These are phyloP conservation scores for Amoebophrya sp. DNA, from an alignment of 169 alveolate genomes.

Conservation along the genomic window DNA sequence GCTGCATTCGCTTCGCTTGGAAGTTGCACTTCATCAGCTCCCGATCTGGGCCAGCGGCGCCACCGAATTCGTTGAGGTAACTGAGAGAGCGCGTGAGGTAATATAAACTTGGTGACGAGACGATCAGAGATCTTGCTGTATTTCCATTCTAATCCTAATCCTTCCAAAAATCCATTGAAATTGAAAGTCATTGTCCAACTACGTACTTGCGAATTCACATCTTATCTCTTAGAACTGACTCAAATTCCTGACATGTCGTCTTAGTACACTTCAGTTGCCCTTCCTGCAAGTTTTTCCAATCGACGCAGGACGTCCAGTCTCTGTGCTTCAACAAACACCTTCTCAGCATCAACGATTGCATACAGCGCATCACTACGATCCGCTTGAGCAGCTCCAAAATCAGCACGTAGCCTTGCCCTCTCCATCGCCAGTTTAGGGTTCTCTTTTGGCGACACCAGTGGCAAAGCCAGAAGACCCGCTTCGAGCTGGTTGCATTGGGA, in stretches of 20 bases:
- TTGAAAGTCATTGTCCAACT: too few relatives aligned
- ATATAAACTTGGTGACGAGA: too few relatives aligned
- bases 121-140: too few relatives aligned
- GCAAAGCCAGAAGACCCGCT: neutral
- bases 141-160: too few relatives aligned
- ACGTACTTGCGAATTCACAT: too few relatives aligned
- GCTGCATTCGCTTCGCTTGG: neutral
- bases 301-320: neutral
- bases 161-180: too few relatives aligned
- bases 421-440: neutral
- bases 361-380: neutral
- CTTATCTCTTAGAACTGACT: too few relatives aligned
- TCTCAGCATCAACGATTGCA: neutral
- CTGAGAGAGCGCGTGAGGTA: too few relatives aligned
- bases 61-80: neutral
- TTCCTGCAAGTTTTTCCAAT: neutral
- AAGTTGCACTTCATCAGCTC: neutral
- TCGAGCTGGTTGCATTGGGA: neutral
- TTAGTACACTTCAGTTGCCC: neutral
- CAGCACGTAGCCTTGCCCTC: neutral
- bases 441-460: too few relatives aligned
- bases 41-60: neutral
- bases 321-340: neutral
- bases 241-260: too few relatives aligned
- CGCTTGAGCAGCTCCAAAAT: neutral